A percentile compares a stretch with the other conserved stretches of the same genome.
Conservation (phyloP, 306 rosid species). For the Gastrolobium bilobum region DNA sequence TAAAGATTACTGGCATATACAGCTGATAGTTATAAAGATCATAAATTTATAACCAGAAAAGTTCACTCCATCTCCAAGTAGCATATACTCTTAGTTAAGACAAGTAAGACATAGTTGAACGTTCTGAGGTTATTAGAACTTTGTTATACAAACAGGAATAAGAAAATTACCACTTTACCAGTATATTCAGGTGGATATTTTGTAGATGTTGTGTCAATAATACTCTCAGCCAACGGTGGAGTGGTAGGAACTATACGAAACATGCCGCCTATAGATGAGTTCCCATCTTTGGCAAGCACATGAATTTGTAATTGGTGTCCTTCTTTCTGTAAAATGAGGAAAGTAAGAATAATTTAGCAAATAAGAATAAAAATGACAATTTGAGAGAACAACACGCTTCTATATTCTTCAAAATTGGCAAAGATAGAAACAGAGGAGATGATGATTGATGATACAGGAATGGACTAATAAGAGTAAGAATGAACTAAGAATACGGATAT, state of each 20-base stretch:
- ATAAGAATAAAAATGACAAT: no score
- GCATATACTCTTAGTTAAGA: not conserved
- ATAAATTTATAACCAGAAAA: constrained; percentile 16
- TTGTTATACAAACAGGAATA: constrained; percentile 31
- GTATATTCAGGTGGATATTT: constrained; percentile 23
- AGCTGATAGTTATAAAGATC: not conserved
- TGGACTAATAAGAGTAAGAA: not conserved
- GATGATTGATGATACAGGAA: not conserved
- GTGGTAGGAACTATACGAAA: constrained; percentile 47
- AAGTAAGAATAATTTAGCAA: not conserved
- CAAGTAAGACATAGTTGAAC: not conserved
- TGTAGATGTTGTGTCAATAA: constrained; percentile 7
- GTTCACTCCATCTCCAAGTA: not conserved
- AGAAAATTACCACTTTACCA: constrained; percentile 25
- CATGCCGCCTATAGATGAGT: constrained; percentile 3
- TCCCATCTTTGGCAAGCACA: constrained; percentile 14
- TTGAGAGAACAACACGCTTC: not conserved
- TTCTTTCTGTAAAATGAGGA: constrained; percentile 57
- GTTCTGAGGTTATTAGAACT: not conserved
- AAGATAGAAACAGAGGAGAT: not conserved
- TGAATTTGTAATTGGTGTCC: constrained; percentile 36
- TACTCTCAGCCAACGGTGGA: constrained; percentile 28
- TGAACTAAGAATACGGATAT: no score
- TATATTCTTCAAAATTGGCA: not conserved
- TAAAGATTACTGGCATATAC: not conserved